Conservation (phyloP, 1,284 basidiomycete genomes). For the Trametes sp. region DNA sequence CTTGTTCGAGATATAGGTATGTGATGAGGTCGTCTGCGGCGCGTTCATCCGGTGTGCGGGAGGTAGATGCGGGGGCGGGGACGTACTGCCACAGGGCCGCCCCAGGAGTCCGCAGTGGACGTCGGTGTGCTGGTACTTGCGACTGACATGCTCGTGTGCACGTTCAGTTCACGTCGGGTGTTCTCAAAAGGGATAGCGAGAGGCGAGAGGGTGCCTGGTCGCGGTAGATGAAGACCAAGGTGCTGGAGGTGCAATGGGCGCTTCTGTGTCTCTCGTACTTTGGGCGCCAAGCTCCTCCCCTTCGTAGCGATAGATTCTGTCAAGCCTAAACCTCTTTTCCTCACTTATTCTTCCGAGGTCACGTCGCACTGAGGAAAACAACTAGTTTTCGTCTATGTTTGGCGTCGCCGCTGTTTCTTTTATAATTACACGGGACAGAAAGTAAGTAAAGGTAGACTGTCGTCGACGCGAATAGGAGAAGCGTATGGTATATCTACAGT, state of each 20-base stretch:
- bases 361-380: neutral
- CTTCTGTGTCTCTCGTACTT: too few relatives aligned
- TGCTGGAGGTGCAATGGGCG: too few relatives aligned
- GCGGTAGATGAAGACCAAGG: too few relatives aligned
- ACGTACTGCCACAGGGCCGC: constrained; percentile 28
- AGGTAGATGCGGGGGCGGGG: constrained; percentile 1
- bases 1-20: constrained; percentile 63
- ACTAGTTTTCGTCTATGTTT: constrained; percentile 8
- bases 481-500: constrained; percentile 33
- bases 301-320: too few relatives aligned
- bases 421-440: constrained; percentile 14
- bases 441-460: constrained; percentile 5
- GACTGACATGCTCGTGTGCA: neutral
- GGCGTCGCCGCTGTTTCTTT: constrained; percentile 1
- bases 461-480: constrained; percentile 22
- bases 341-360: too few relatives aligned
- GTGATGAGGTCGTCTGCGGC: neutral
- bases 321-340: too few relatives aligned
- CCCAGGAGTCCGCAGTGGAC: constrained; percentile 23
- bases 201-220: too few relatives aligned
- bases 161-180: too few relatives aligned
- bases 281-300: too few relatives aligned
- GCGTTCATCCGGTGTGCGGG: neutral
- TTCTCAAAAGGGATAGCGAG: too few relatives aligned
- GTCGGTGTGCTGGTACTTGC: neutral